Percentiles rank a stretch among this genome's conserved stretches.
phyloP scores from a whole-genome alignment of 768 basidiomycete species.

The Trametes coccinea region DNA sequence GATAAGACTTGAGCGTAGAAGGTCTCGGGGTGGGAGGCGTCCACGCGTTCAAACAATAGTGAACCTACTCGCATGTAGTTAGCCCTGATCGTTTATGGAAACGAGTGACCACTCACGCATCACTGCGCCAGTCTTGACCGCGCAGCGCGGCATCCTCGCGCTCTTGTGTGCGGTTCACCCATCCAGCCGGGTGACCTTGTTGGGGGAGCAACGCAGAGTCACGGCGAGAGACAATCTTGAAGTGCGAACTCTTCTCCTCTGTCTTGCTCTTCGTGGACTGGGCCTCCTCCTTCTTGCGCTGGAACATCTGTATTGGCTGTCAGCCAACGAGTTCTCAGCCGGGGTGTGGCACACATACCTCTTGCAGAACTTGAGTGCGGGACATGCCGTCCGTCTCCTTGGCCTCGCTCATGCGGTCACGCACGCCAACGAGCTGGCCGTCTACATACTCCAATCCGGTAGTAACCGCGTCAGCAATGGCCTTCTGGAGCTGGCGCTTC shows the following conservation, averaged over 20 bases:
- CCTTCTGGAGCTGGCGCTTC: constrained; percentile 71
- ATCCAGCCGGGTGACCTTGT: constrained; percentile 67
- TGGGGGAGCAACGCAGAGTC: constrained; percentile 62
- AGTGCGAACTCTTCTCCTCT: constrained; percentile 55
- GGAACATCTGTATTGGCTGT: constrained; percentile 47
- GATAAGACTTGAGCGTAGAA: too few relatives aligned
- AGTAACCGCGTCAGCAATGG: constrained; percentile 63
- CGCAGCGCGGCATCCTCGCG: constrained; percentile 42
- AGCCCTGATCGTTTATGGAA: too few relatives aligned
- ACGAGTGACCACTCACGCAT: too few relatives aligned
- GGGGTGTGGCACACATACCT: constrained; percentile 46
- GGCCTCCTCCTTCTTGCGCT: constrained; percentile 54
- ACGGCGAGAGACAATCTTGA: constrained; percentile 80
- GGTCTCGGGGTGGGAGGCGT: too few relatives aligned
- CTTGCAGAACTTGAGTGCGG: constrained; percentile 57
- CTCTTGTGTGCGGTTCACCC: constrained; percentile 60
- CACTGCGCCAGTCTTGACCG: constrained; percentile 55
- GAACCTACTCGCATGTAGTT: too few relatives aligned
- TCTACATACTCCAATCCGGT: constrained; percentile 88
- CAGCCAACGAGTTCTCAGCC: too few relatives aligned
- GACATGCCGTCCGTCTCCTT: constrained; percentile 43
- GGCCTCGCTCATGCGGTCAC: constrained; percentile 75
- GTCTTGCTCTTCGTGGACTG: constrained; percentile 42
- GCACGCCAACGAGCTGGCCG: constrained; percentile 83
- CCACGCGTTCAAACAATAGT: constrained; percentile 8